A percentile compares a stretch with the other conserved stretches of the same genome.
phyloP scores from a whole-genome alignment of 352 stramenopile species.

The Phytopythium kandeliae region DNA sequence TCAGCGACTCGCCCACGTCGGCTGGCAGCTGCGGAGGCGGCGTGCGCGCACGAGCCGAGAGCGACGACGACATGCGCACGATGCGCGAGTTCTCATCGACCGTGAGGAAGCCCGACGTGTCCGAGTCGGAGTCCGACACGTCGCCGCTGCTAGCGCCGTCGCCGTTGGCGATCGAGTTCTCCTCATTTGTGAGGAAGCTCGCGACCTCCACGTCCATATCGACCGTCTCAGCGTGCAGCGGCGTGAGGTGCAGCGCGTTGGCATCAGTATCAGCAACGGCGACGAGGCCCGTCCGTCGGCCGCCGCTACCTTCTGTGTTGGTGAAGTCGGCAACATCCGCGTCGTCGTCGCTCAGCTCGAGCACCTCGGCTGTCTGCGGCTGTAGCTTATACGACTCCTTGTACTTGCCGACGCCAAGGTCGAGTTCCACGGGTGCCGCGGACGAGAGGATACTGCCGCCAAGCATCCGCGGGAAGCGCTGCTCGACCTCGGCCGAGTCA shows the following conservation, averaged over 20 bases:
- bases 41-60: constrained; percentile 6
- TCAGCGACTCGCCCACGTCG: not conserved
- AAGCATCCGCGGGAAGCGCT: constrained; percentile 22
- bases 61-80: constrained; percentile 24
- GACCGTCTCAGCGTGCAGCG: constrained; percentile 1
- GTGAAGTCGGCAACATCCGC: constrained; percentile 36
- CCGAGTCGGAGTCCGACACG: constrained; percentile 28
- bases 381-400: constrained; percentile 22
- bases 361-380: constrained; percentile 19
- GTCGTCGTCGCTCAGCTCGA: constrained; percentile 25
- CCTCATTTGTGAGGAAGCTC: constrained; percentile 41
- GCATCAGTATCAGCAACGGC: too few species aligned
- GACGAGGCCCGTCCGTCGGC: too few species aligned
- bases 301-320: constrained; percentile 31
- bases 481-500: constrained; percentile 20
- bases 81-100: constrained; percentile 43
- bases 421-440: constrained; percentile 21
- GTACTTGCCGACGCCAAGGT: constrained; percentile 57
- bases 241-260: not conserved
- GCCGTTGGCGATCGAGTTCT: constrained; percentile 16
- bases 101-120: constrained; percentile 25
- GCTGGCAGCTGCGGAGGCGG: constrained; percentile 16
- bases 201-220: constrained; percentile 37
- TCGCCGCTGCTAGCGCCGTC: constrained; percentile 4
- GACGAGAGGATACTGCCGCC: constrained; percentile 17